These are phyloP conservation scores for Puccinia triticina DNA, from an alignment of 1,284 basidiomycete species.

Conservation along the genomic window DNA sequence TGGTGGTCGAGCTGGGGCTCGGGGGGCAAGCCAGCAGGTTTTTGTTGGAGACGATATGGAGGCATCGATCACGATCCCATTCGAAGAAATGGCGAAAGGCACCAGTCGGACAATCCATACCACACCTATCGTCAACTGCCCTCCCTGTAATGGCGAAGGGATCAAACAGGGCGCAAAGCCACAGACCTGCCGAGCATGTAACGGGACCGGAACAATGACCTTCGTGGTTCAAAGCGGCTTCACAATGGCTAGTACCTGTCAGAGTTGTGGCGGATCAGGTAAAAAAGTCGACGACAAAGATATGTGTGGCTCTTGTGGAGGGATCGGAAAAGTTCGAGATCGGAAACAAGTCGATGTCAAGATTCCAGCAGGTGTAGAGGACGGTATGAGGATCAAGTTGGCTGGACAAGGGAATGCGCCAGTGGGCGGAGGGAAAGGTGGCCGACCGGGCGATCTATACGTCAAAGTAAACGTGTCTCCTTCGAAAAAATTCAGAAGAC, in stretches of 20 bases:
- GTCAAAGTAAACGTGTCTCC: slow-evolving; percentile 83
- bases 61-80: slow-evolving; percentile 74
- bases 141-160: slow-evolving; percentile 81
- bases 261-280: slow-evolving; percentile 80
- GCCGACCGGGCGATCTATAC: slow-evolving; percentile 69
- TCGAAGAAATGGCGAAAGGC: slow-evolving; percentile 93
- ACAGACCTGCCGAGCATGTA: slow-evolving; percentile 76
- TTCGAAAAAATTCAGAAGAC: slow-evolving; percentile 83
- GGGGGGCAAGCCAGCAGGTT: slow-evolving; percentile 42
- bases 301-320: slow-evolving; percentile 79
- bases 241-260: slow-evolving; percentile 94
- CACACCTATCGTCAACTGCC: slow-evolving; percentile 81
- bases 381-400: slow-evolving; percentile 90
- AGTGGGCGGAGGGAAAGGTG: slow-evolving; percentile 66
- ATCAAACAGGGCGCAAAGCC: slow-evolving; percentile 84
- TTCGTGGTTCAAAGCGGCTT: slow-evolving; percentile 93
- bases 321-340: slow-evolving; percentile 82
- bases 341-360: slow-evolving; percentile 79
- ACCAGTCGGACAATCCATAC: slow-evolving; percentile 74
- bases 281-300: slow-evolving; percentile 76
- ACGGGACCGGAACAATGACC: slow-evolving; percentile 83
- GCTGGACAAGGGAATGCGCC: slow-evolving; percentile 84
- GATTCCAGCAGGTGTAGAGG: slow-evolving; percentile 82
- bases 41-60: slow-evolving; percentile 78
- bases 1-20: slow-evolving; percentile 63